A percentile compares a stretch with the other conserved stretches of the same genome.
Conservation (phyloP, 179 eudicot genomes). For the Amaranthus tricolor region DNA sequence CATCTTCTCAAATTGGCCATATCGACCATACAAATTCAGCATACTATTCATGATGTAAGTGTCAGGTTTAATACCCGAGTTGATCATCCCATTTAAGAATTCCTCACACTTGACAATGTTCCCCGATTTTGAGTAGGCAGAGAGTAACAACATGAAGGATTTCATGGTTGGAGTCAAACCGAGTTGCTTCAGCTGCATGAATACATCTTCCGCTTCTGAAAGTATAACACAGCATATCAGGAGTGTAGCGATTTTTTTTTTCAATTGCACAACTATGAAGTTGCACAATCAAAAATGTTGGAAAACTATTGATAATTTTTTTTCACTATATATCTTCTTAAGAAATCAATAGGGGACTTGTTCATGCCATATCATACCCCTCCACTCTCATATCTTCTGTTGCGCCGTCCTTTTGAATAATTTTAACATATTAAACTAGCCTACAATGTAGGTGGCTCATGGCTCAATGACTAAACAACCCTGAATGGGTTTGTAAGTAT, state of each 20-base stretch:
- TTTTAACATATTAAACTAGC: too few species aligned
- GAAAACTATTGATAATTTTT: too few species aligned
- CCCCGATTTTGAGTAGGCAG: conserved; percentile 65
- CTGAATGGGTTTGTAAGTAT: too few species aligned
- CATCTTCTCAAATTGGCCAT: conserved; percentile 72
- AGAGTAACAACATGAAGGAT: conserved; percentile 78
- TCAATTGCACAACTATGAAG: too few species aligned
- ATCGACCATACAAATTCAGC: conserved; percentile 70
- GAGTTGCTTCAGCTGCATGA: conserved; percentile 56
- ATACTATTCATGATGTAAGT: conserved; percentile 53
- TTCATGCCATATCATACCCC: too few species aligned
- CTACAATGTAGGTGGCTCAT: too few species aligned
- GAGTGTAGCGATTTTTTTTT: neutral
- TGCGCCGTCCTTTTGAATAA: too few species aligned
- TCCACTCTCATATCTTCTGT: too few species aligned
- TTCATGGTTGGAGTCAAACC: conserved; percentile 82
- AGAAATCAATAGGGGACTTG: too few species aligned
- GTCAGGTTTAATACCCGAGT: conserved; percentile 35
- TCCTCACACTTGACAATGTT: conserved; percentile 63
- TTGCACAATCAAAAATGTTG: too few species aligned
- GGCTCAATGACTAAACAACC: too few species aligned
- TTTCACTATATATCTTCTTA: too few species aligned
- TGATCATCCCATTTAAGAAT: conserved; percentile 57
- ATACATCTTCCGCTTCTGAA: conserved; percentile 67
- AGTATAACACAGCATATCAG: neutral